phyloP scores from a whole-genome alignment of 305 asterid species.

The Euphrasia arctica region DNA sequence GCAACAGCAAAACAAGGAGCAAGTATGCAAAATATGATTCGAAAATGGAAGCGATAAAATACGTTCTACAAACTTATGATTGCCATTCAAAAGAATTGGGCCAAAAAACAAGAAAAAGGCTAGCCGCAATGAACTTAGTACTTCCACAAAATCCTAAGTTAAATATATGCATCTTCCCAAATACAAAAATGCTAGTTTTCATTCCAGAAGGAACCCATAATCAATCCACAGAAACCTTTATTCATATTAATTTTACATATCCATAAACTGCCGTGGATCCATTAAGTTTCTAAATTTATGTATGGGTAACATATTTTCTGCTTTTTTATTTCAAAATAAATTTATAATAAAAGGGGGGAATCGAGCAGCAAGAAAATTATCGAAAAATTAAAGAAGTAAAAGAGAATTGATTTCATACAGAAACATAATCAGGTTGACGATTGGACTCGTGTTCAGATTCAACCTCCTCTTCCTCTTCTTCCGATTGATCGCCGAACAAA shows the following conservation, averaged over 20 bases:
- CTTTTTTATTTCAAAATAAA: no score
- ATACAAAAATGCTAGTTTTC: no score
- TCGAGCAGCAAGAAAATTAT: background rate
- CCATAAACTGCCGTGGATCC: background rate
- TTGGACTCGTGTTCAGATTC: slow-evolving; percentile 59
- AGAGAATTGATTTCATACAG: slow-evolving; percentile 28
- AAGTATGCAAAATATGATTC: background rate
- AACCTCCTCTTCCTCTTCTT: slow-evolving; percentile 50
- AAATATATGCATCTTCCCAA: no score
- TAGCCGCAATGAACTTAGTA: no score
- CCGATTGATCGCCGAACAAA: slow-evolving; percentile 51
- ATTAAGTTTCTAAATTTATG: background rate
- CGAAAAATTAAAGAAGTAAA: background rate
- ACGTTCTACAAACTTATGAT: background rate
- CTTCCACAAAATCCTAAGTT: no score
- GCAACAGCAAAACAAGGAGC: slow-evolving; percentile 13
- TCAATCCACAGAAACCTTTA: no score
- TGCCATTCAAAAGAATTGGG: background rate
- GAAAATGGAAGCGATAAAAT: background rate
- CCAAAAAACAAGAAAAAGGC: background rate
- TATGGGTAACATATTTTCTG: background rate
- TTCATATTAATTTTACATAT: no score
- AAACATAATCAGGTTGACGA: slow-evolving; percentile 52
- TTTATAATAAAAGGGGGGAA: background rate
- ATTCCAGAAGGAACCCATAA: no score